These are phyloP conservation scores for Epichloe uncinata DNA, from an alignment of 2,329 filamentous ascomycete genomes.

Conservation along the genomic window DNA sequence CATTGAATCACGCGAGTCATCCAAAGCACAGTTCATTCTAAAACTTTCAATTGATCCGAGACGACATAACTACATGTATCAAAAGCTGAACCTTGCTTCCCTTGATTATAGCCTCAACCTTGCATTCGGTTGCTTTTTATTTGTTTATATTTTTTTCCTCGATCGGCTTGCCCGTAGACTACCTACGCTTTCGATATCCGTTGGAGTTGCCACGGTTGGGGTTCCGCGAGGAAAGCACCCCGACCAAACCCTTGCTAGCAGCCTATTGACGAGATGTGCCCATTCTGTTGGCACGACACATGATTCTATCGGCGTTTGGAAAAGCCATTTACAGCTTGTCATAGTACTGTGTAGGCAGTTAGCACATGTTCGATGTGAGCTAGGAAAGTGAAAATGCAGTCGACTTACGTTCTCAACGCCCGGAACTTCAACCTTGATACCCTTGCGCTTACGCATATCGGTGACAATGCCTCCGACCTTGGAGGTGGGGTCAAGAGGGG, in stretches of 20 bases:
- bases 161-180: slow-evolving; percentile 16
- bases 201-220: slow-evolving; percentile 9
- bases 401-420: slow-evolving; percentile 86
- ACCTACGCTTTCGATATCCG: slow-evolving; percentile 8
- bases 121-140: slow-evolving; percentile 16
- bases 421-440: slow-evolving; percentile 92
- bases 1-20: neutral
- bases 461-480: slow-evolving; percentile 75
- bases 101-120: slow-evolving; percentile 25
- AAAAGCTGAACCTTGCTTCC: slow-evolving; percentile 24
- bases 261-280: slow-evolving; percentile 28
- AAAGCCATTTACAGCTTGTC: slow-evolving; percentile 79
- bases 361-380: slow-evolving; percentile 4
- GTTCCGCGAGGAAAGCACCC: slow-evolving; percentile 14
- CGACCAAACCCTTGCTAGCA: slow-evolving; percentile 19
- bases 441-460: slow-evolving; percentile 97
- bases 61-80: slow-evolving; percentile 31
- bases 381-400: neutral
- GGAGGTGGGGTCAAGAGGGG: slow-evolving; percentile 67
- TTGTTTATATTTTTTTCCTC: neutral
- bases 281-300: slow-evolving; percentile 27
- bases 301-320: slow-evolving; percentile 31
- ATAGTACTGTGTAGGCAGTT: slow-evolving; percentile 58
- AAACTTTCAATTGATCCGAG: slow-evolving; percentile 27
- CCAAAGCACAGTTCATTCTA: slow-evolving; percentile 14